Conservation (phyloP, 2,329 filamentous ascomycete species). For the Colletotrichum australisinense region DNA sequence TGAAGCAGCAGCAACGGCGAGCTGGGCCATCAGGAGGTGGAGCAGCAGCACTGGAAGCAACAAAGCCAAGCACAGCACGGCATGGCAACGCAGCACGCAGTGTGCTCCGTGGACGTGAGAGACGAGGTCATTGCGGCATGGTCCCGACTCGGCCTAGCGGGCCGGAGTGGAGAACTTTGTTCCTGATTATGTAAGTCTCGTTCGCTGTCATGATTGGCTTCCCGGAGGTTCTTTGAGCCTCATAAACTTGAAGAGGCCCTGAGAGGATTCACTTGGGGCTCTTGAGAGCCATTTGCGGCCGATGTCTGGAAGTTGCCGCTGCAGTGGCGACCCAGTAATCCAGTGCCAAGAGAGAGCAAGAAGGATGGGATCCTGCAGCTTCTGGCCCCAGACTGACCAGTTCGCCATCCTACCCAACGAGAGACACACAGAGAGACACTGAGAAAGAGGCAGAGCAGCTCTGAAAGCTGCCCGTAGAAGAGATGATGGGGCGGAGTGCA, state of each 20-base stretch:
- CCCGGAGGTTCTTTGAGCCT: not conserved
- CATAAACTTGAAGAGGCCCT: not conserved
- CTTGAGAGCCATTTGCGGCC: conserved; percentile 1
- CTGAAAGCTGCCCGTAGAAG: conserved; percentile 27
- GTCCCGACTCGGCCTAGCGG: conserved; percentile 8
- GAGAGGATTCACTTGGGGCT: not conserved
- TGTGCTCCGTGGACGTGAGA: conserved; percentile 3
- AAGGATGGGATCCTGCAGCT: conserved; percentile 7
- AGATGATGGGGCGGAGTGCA: conserved; percentile 33
- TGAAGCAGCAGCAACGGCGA: not conserved
- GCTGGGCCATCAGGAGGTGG: not conserved
- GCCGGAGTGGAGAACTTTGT: conserved; percentile 3
- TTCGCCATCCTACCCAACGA: not conserved
- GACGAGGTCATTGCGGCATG: conserved; percentile 12
- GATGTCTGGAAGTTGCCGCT: conserved; percentile 16
- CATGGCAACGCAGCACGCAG: conserved; percentile 2
- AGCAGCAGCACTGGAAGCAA: conserved; percentile 1
- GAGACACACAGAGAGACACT: not conserved
- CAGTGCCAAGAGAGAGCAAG: conserved; percentile 6
- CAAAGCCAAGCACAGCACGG: not conserved
- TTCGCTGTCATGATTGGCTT: not conserved
- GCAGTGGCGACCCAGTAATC: conserved; percentile 18
- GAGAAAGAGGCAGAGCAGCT: not conserved
- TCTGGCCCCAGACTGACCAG: not conserved
- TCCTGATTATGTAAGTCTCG: conserved; percentile 7